A percentile compares a stretch with the other conserved stretches of the same genome.
Evolutionary conservation across 441 rosid species (phyloP).

Genomic region (Corymbia citriodora): DNA sequence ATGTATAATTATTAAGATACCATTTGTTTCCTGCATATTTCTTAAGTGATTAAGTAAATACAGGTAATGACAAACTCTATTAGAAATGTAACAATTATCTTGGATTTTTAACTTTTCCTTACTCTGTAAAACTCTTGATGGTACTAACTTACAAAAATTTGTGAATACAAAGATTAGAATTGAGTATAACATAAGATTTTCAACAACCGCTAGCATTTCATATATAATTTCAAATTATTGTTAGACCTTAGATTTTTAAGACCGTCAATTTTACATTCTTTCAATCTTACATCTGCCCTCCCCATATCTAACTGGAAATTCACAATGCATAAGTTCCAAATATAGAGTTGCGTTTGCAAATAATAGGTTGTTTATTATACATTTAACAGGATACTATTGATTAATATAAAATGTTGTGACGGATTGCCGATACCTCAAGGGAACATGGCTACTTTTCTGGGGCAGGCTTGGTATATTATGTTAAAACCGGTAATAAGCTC

Average conservation of each 20-base stretch:
- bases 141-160: not conserved
- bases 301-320: not conserved
- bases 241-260: not conserved
- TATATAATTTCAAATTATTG: not conserved
- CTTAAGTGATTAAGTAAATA: not conserved
- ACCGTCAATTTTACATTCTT: not conserved
- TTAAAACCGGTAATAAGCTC: too few species aligned
- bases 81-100: not conserved
- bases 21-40: not conserved
- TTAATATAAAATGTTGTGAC: not conserved
- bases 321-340: not conserved
- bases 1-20: not conserved
- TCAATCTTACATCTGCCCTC: not conserved
- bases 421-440: not conserved
- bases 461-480: not conserved
- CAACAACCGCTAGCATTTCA: accelerated
- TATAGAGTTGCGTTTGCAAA: not conserved
- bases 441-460: not conserved
- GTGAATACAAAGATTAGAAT: not conserved
- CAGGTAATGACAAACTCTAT: not conserved
- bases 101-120: not conserved
- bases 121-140: not conserved
- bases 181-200: not conserved
- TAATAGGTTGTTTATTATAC: not conserved
- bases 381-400: not conserved